Percentiles rank a stretch among this genome's conserved stretches.
Evolutionary conservation across 345 rosid genomes (phyloP).

Genomic region (Erucastrum elatum): DNA sequence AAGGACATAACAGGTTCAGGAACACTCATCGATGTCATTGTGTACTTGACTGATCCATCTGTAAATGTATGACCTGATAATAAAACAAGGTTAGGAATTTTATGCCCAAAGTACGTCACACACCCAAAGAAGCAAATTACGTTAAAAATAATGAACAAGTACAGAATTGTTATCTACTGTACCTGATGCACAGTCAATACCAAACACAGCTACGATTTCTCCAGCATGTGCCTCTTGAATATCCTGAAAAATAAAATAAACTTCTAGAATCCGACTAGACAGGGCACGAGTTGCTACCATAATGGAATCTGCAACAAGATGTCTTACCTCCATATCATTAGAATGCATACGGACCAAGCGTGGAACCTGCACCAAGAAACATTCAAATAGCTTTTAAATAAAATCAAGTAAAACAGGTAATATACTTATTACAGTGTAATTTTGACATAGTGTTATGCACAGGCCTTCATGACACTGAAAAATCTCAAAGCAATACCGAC

Average conservation of each 20-base stretch:
- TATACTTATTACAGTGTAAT: neutral
- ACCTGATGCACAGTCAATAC: slow-evolving; percentile 99
- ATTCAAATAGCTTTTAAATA: neutral
- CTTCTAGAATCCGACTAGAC: neutral
- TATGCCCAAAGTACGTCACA: neutral
- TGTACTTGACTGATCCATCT: slow-evolving; percentile 86
- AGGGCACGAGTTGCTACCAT: slow-evolving; percentile 4
- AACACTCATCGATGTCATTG: slow-evolving; percentile 99
- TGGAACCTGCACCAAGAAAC: slow-evolving; percentile 63
- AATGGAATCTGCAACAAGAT: slow-evolving; percentile 15
- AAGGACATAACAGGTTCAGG: slow-evolving; percentile 99
- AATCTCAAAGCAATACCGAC: neutral
- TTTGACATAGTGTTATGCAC: slow-evolving; percentile 3
- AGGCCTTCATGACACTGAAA: neutral
- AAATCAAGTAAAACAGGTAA: neutral
- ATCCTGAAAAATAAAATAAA: slow-evolving; percentile 54
- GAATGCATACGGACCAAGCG: slow-evolving; percentile 95
- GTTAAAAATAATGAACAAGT: slow-evolving; percentile 4
- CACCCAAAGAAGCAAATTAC: neutral
- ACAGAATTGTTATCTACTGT: slow-evolving; percentile 17
- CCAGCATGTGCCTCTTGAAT: slow-evolving; percentile 99
- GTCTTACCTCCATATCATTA: slow-evolving; percentile 89
- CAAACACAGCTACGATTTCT: slow-evolving; percentile 98
- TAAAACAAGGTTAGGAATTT: neutral
- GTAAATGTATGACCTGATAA: slow-evolving; percentile 90